Percentiles rank a stretch among this genome's conserved stretches.
Evolutionary conservation across 805 yeast genomes (phyloP).

Genomic region (Hyphopichia homilentoma): DNA sequence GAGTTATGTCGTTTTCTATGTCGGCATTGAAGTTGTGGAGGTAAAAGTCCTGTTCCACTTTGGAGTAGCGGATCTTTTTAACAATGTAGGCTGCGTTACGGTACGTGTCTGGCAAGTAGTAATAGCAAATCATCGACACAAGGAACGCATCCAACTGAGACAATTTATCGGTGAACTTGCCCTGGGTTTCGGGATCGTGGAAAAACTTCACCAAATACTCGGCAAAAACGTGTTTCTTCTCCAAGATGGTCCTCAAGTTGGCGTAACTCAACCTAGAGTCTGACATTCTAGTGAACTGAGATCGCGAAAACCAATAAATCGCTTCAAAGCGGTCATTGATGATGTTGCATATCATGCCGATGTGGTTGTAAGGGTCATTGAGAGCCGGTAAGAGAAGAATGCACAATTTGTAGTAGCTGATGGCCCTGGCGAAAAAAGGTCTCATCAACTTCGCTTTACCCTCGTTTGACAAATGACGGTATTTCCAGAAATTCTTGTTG

Average conservation of each 20-base stretch:
- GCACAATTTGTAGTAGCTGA: conserved; percentile 45
- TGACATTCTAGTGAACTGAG: conserved; percentile 50
- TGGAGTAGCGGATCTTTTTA: conserved; percentile 17
- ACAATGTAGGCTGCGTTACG: conserved; percentile 16
- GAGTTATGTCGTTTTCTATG: conserved; percentile 3
- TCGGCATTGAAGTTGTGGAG: conserved; percentile 9
- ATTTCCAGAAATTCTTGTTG: conserved; percentile 23
- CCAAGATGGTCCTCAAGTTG: conserved; percentile 39
- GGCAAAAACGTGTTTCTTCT: conserved; percentile 32
- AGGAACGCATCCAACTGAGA: conserved; percentile 22
- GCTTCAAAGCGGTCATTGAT: conserved; percentile 45
- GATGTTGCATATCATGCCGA: conserved; percentile 44
- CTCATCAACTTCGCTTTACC: conserved; percentile 23
- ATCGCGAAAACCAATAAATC: conserved; percentile 52
- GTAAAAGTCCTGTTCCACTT: conserved; percentile 22
- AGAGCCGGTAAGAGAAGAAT: conserved; percentile 59
- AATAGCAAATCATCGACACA: conserved; percentile 38
- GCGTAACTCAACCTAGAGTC: conserved; percentile 43
- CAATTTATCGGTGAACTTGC: conserved; percentile 7
- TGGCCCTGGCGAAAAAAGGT: conserved; percentile 21
- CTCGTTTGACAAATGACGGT: conserved; percentile 23
- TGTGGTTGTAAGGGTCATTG: conserved; percentile 63
- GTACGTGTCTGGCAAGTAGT: conserved; percentile 37
- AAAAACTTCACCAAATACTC: conserved; percentile 18
- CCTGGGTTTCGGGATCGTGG: conserved; percentile 10